Percentiles rank a stretch among this genome's conserved stretches.
Evolutionary conservation across 2,329 filamentous ascomycete genomes (phyloP).

Genomic region (Amauroascus niger): DNA sequence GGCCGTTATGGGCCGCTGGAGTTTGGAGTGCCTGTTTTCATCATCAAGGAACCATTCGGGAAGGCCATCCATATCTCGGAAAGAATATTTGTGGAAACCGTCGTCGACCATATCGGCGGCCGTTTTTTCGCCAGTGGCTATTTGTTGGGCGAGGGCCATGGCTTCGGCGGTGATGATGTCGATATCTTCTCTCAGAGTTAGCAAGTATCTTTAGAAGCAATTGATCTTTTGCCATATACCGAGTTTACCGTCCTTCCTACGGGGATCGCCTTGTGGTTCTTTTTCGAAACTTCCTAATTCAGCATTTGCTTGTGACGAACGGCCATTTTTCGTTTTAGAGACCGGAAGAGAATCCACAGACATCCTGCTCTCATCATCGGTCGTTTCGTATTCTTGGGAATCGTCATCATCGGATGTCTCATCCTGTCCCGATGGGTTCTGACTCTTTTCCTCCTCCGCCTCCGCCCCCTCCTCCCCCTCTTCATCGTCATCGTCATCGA

Average conservation of each 20-base stretch:
- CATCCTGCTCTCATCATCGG: conserved; percentile 12
- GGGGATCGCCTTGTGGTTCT: conserved; percentile 29
- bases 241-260: conserved; percentile 36
- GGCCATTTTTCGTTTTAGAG: conserved; percentile 21
- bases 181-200: conserved; percentile 53
- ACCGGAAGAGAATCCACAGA: background rate
- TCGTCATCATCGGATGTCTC: conserved; percentile 36
- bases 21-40: conserved; percentile 71
- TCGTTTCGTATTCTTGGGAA: conserved; percentile 24
- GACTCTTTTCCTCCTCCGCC: conserved; percentile 37
- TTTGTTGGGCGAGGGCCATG: conserved; percentile 89
- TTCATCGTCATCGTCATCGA: conserved; percentile 50
- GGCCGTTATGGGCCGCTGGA: conserved; percentile 80
- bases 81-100: conserved; percentile 82
- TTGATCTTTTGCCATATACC: conserved; percentile 29
- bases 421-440: conserved; percentile 26
- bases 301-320: conserved; percentile 30
- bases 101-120: conserved; percentile 77
- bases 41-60: conserved; percentile 98
- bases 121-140: conserved; percentile 76
- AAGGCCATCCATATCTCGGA: conserved; percentile 81
- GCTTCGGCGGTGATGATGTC: conserved; percentile 99
- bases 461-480: conserved; percentile 41
- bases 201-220: background rate
- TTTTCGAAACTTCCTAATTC: conserved; percentile 19